Evolutionary conservation across 1,284 basidiomycete species (phyloP).

Genomic region (Quambalaria eucalypti): DNA sequence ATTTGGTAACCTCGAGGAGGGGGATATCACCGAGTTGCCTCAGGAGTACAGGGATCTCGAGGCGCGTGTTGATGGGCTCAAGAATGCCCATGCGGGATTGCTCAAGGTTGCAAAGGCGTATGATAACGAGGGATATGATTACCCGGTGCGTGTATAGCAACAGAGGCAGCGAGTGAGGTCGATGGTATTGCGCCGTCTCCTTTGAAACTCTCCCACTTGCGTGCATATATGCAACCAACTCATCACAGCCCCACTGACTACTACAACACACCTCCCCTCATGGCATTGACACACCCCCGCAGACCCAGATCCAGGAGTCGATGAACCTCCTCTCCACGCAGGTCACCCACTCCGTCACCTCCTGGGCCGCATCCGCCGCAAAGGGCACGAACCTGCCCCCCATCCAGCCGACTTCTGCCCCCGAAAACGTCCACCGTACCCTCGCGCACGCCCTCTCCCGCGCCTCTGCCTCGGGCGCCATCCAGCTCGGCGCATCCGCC

Average conservation of each 20-base stretch:
- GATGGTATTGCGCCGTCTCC: no score
- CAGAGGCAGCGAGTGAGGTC: constrained; percentile 53
- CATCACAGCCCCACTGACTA: not conserved
- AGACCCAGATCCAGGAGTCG: constrained; percentile 51
- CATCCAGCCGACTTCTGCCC: constrained; percentile 54
- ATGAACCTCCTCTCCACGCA: constrained; percentile 50
- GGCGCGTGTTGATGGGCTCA: constrained; percentile 82
- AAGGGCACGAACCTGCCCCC: constrained; percentile 58
- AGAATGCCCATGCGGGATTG: constrained; percentile 62
- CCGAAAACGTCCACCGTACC: constrained; percentile 61
- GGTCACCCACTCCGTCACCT: constrained; percentile 68
- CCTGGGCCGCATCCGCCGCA: constrained; percentile 82
- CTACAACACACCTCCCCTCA: not conserved
- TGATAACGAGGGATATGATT: constrained; percentile 44
- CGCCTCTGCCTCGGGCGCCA: constrained; percentile 64
- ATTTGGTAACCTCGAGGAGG: constrained; percentile 74
- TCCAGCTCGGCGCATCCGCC: constrained; percentile 49
- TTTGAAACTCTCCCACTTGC: not conserved
- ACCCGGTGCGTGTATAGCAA: constrained; percentile 17
- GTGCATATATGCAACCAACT: not conserved
- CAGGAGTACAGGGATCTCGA: constrained; percentile 93
- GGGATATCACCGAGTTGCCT: constrained; percentile 76
- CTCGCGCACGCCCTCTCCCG: constrained; percentile 85
- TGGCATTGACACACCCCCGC: not conserved
- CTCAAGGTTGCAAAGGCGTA: constrained; percentile 55